Conservation (phyloP, 306 rosid species). For the Glycyrrhiza uralensis region DNA sequence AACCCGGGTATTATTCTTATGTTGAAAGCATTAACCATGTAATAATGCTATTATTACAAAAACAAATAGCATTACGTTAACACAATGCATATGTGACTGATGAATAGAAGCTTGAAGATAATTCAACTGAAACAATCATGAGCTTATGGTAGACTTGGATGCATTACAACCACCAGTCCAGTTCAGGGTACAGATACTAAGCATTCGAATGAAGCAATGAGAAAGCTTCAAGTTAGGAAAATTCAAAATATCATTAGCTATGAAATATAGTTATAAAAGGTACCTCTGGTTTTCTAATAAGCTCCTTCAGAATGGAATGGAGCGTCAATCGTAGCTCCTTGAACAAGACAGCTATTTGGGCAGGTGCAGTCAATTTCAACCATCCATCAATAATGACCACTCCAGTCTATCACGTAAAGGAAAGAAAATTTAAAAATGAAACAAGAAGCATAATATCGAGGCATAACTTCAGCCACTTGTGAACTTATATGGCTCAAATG, state of each 20-base stretch:
- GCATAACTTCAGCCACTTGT: too few relatives aligned
- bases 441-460: too few relatives aligned
- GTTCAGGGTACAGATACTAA: neutral
- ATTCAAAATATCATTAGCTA: neutral
- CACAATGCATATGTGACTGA: neutral
- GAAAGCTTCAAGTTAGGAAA: constrained; percentile 7
- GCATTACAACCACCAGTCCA: constrained; percentile 5
- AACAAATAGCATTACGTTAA: neutral
- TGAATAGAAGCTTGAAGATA: neutral
- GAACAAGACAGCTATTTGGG: constrained; percentile 92
- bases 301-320: constrained; percentile 74
- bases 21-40: too few relatives aligned
- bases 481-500: too few relatives aligned
- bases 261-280: constrained; percentile 16
- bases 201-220: neutral
- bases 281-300: constrained; percentile 88
- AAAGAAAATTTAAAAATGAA: neutral
- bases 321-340: constrained; percentile 82
- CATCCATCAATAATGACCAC: constrained; percentile 82
- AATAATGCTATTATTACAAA: neutral
- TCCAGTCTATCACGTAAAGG: constrained; percentile 54
- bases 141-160: constrained; percentile 10
- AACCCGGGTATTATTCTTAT: constrained; percentile 1
- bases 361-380: constrained; percentile 91
- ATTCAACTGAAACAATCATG: neutral